A percentile compares a stretch with the other conserved stretches of the same genome.
Conservation (phyloP, 345 rosid species). For the Corchorus capsularis region DNA sequence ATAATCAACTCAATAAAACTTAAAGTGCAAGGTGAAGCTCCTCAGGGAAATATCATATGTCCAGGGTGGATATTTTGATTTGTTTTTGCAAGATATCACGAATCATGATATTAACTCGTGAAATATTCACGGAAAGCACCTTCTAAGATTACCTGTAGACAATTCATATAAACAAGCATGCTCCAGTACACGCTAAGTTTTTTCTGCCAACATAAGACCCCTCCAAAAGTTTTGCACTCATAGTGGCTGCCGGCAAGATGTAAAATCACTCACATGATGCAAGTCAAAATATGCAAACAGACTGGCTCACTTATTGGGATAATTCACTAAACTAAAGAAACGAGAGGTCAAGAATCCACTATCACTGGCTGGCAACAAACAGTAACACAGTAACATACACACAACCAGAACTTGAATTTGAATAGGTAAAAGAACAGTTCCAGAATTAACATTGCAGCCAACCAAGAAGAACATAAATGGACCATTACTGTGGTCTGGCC, state of each 20-base stretch:
- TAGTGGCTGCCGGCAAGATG: background rate
- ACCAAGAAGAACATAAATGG: background rate
- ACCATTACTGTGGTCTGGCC: background rate
- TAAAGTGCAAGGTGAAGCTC: constrained; percentile 6
- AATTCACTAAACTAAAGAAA: background rate
- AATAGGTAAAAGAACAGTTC: background rate
- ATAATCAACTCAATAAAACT: background rate
- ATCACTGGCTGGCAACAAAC: background rate
- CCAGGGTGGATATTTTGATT: background rate
- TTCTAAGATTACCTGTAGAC: background rate
- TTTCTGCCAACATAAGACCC: constrained; percentile 2
- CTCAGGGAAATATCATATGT: background rate
- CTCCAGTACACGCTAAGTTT: background rate
- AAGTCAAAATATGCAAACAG: constrained; percentile 1
- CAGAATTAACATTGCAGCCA: background rate
- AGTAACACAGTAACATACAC: background rate
- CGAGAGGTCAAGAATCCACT: background rate
- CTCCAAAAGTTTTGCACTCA: background rate
- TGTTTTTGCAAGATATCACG: background rate
- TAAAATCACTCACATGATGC: background rate
- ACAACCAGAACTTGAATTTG: background rate
- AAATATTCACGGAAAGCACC: background rate
- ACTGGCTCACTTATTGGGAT: background rate
- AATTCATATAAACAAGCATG: background rate
- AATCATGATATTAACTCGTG: background rate